Conservation (phyloP, 2,329 filamentous ascomycete species). For the Neonectria coccinea region DNA sequence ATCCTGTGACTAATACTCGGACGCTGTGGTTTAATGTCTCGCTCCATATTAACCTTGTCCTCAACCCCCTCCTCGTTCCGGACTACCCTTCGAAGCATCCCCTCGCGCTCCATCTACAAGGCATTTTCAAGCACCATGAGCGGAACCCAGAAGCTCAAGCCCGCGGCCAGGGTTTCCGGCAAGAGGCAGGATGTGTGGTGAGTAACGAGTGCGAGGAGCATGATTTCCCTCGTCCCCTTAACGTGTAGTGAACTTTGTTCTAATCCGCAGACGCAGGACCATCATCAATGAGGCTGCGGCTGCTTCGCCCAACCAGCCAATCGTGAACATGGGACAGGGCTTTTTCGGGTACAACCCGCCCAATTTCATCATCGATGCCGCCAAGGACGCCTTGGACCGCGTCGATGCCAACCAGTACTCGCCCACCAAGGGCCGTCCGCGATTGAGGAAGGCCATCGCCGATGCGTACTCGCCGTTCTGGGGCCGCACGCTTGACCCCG, state of each 20-base stretch:
- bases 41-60: conserved; percentile 45
- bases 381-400: conserved; percentile 86
- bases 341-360: conserved; percentile 96
- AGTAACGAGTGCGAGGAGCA: conserved; percentile 35
- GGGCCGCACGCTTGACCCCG: conserved; percentile 83
- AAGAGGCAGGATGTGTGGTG: conserved; percentile 66
- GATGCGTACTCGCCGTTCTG: conserved; percentile 93
- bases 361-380: conserved; percentile 88
- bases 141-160: conserved; percentile 60
- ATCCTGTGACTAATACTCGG: conserved; percentile 28
- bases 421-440: conserved; percentile 90
- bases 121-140: conserved; percentile 54
- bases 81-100: conserved; percentile 35
- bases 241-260: neutral
- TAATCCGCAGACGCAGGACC: conserved; percentile 57
- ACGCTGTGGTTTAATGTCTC: conserved; percentile 41
- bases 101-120: conserved; percentile 35
- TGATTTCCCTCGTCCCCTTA: too few species aligned
- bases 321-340: conserved; percentile 74
- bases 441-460: conserved; percentile 92
- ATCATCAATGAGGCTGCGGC: conserved; percentile 75
- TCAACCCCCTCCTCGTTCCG: conserved; percentile 37
- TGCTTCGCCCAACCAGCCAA: conserved; percentile 71
- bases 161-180: conserved; percentile 62
- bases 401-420: conserved; percentile 99